A percentile compares a stretch with the other conserved stretches of the same genome.
phyloP scores from a whole-genome alignment of 2,329 filamentous ascomycete species.

The Fusarium albidum region DNA sequence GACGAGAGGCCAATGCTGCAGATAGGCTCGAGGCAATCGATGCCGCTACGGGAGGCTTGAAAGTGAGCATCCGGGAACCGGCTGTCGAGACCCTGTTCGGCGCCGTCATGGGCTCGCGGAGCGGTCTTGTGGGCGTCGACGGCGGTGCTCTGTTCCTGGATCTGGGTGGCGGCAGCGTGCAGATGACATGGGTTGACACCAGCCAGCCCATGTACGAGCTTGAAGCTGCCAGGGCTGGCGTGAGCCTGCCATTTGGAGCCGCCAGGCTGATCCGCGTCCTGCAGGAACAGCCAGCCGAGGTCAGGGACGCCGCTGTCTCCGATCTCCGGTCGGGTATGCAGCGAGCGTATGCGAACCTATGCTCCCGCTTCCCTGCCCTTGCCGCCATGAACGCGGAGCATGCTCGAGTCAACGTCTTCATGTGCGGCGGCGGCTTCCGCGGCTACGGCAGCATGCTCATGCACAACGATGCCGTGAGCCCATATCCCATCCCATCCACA shows the following conservation, averaged over 20 bases:
- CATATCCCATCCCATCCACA: constrained; percentile 85
- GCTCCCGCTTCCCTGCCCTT: constrained; percentile 60
- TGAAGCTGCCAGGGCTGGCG: constrained; percentile 61
- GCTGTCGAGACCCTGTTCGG: constrained; percentile 85
- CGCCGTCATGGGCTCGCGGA: constrained; percentile 79
- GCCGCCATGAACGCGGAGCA: constrained; percentile 46
- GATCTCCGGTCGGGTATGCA: constrained; percentile 67
- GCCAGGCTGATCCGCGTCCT: constrained; percentile 63
- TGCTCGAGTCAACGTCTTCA: constrained; percentile 73
- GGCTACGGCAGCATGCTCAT: constrained; percentile 92
- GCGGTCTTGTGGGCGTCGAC: constrained; percentile 70
- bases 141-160: constrained; percentile 81
- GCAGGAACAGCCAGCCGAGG: constrained; percentile 48
- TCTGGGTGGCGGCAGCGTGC: constrained; percentile 76
- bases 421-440: constrained; percentile 89
- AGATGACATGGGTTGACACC: constrained; percentile 71
- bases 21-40: constrained; percentile 73
- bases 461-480: constrained; percentile 74
- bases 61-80: constrained; percentile 77
- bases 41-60: constrained; percentile 67
- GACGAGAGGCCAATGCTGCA: constrained; percentile 77
- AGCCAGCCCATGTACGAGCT: constrained; percentile 55
- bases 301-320: constrained; percentile 56
- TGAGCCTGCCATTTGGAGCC: constrained; percentile 69
- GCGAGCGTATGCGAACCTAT: constrained; percentile 65